phyloP scores from a whole-genome alignment of 495 filamentous ascomycete genomes.

The Xylona heveae region DNA sequence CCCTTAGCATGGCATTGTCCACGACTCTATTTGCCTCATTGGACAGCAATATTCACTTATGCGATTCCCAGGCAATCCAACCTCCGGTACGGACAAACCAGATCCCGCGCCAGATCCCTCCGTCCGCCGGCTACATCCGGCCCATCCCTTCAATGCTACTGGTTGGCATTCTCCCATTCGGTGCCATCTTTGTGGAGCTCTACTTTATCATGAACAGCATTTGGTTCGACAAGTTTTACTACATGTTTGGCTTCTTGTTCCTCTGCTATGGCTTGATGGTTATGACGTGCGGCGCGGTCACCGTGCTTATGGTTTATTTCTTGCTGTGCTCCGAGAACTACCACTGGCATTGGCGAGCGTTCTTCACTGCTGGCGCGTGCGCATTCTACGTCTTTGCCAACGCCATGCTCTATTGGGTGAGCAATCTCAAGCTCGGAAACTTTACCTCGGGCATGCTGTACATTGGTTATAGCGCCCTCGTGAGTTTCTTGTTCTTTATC shows the following conservation, averaged over 20 bases:
- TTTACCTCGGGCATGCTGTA: slow-evolving; percentile 77
- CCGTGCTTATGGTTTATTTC: slow-evolving; percentile 84
- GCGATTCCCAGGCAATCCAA: slow-evolving; percentile 27
- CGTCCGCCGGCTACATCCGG: slow-evolving; percentile 55
- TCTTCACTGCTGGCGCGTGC: slow-evolving; percentile 69
- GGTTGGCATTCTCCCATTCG: slow-evolving; percentile 82
- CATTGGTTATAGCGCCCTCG: slow-evolving; percentile 73
- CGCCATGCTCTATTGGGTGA: slow-evolving; percentile 71
- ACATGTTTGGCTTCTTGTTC: slow-evolving; percentile 99
- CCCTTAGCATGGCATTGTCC: neutral
- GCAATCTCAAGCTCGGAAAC: slow-evolving; percentile 63
- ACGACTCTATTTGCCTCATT: neutral
- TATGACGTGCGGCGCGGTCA: slow-evolving; percentile 80
- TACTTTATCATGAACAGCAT: slow-evolving; percentile 97
- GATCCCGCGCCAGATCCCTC: slow-evolving; percentile 90
- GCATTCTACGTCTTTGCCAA: slow-evolving; percentile 80
- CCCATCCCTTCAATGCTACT: slow-evolving; percentile 72
- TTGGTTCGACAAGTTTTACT: slow-evolving; percentile 96
- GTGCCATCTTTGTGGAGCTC: slow-evolving; percentile 89
- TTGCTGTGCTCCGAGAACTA: slow-evolving; percentile 91
- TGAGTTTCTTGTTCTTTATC: slow-evolving; percentile 82
- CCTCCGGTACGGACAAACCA: slow-evolving; percentile 89
- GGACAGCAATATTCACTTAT: neutral
- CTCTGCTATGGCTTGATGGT: slow-evolving; percentile 96
- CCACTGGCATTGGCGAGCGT: slow-evolving; percentile 94